Conservation (phyloP, 2,329 filamentous ascomycete genomes). For the Aspergillus floridensis region DNA sequence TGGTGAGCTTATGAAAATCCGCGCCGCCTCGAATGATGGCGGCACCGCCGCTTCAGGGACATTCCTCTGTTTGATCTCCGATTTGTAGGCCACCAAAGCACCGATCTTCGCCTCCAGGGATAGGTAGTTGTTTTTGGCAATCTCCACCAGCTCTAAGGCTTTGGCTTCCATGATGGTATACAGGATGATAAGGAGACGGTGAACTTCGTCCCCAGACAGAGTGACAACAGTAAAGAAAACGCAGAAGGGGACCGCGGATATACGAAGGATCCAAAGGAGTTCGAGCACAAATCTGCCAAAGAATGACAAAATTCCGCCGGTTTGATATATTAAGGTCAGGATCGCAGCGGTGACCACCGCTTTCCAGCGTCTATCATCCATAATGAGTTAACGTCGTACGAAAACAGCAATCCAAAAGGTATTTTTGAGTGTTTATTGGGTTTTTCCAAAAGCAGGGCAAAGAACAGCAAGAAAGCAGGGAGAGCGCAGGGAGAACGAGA, state of each 20-base stretch:
- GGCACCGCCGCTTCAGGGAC: slow-evolving; percentile 71
- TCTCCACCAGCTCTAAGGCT: slow-evolving; percentile 52
- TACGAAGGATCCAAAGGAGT: not conserved
- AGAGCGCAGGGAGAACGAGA: not conserved
- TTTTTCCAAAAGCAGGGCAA: not conserved
- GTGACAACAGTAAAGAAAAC: slow-evolving; percentile 12
- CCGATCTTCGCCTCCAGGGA: slow-evolving; percentile 69
- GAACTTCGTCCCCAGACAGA: slow-evolving; percentile 16
- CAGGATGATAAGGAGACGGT: slow-evolving; percentile 8
- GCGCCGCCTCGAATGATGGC: slow-evolving; percentile 77
- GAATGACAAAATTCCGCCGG: too few relatives aligned
- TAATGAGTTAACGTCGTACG: not conserved
- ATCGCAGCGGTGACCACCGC: not conserved
- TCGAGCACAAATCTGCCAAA: not conserved
- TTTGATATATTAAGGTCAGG: not conserved
- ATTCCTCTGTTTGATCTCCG: slow-evolving; percentile 87
- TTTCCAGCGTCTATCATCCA: not conserved
- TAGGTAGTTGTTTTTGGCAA: slow-evolving; percentile 61
- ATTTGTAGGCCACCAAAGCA: slow-evolving; percentile 73
- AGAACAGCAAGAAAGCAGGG: not conserved
- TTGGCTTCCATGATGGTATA: slow-evolving; percentile 54
- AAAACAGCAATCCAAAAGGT: not conserved
- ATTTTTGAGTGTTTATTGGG: not conserved
- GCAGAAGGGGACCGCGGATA: not conserved
- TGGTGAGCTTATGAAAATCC: slow-evolving; percentile 70